Percentiles rank a stretch among this genome's conserved stretches.
phyloP scores from a whole-genome alignment of 768 basidiomycete genomes.

The Hortiboletus flavorubellus region DNA sequence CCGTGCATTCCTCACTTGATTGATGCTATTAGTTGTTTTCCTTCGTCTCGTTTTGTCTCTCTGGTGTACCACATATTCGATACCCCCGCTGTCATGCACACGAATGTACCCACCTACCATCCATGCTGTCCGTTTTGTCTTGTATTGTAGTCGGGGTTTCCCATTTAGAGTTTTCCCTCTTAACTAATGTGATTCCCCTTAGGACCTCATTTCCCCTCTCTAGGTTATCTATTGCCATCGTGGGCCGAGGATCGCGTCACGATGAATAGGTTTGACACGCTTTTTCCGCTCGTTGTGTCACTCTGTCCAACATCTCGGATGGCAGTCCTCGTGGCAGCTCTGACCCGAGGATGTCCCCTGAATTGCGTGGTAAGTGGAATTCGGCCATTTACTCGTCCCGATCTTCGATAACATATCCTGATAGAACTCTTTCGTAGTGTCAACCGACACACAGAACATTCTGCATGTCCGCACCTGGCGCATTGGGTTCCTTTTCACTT shows the following conservation, averaged over 20 bases:
- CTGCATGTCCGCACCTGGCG: too few relatives aligned
- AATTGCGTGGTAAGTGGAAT: too few relatives aligned
- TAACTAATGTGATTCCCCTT: neutral
- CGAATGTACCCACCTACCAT: neutral
- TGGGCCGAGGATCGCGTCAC: neutral
- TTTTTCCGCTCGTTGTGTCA: too few relatives aligned
- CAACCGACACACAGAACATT: too few relatives aligned
- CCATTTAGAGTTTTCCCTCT: conserved; percentile 1
- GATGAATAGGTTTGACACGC: too few relatives aligned
- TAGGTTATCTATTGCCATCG: neutral
- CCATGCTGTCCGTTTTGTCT: conserved; percentile 1
- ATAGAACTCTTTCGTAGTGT: too few relatives aligned
- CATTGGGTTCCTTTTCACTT: too few relatives aligned
- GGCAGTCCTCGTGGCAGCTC: too few relatives aligned
- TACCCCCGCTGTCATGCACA: neutral
- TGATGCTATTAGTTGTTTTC: neutral
- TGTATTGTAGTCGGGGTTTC: conserved; percentile 3
- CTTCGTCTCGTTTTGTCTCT: conserved; percentile 9
- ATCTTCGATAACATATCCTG: too few relatives aligned
- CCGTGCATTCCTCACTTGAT: neutral
- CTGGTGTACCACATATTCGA: conserved; percentile 6
- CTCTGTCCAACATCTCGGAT: too few relatives aligned
- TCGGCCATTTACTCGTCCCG: too few relatives aligned
- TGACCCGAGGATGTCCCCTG: too few relatives aligned
- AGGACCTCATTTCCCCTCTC: neutral